Percentiles rank a stretch among this genome's conserved stretches.
These are phyloP conservation scores for Diaporthe citriasiana DNA, from an alignment of 2,329 filamentous ascomycete genomes.

Conservation along the genomic window DNA sequence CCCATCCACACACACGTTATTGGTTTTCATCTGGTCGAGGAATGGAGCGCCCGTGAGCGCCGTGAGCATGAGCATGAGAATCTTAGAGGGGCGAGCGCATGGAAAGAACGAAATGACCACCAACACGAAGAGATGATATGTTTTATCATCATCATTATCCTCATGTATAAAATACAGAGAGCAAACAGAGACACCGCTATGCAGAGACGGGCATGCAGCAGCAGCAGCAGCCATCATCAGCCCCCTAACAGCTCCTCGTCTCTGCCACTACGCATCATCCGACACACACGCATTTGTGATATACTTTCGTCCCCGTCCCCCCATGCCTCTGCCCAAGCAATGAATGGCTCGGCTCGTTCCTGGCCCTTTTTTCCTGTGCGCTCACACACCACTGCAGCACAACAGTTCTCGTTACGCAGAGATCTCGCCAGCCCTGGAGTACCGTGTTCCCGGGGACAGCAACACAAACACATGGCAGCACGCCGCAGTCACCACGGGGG, in stretches of 20 bases:
- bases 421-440: not conserved
- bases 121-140: not conserved
- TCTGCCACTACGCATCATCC: not conserved
- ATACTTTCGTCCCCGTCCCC: not conserved
- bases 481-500: no score
- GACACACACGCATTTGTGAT: not conserved
- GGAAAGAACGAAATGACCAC: conserved; percentile 1
- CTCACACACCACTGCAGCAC: not conserved
- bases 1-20: not conserved
- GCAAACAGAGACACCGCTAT: not conserved
- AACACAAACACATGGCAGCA: not conserved
- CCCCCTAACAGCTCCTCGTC: not conserved
- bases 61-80: conserved; percentile 8
- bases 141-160: not conserved
- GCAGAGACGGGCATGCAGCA: not conserved
- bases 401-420: not conserved
- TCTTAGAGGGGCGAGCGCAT: conserved; percentile 9
- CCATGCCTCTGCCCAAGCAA: not conserved
- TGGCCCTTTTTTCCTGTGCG: not conserved
- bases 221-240: not conserved
- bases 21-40: not conserved
- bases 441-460: not conserved
- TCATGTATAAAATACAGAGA: conserved; percentile 13
- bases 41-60: not conserved
- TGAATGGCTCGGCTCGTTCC: not conserved